Evolutionary conservation across 495 filamentous ascomycete species (phyloP), one percentile per base, ranked within the genome.

Genomic region (Hypoxylon perforatum): DNA sequence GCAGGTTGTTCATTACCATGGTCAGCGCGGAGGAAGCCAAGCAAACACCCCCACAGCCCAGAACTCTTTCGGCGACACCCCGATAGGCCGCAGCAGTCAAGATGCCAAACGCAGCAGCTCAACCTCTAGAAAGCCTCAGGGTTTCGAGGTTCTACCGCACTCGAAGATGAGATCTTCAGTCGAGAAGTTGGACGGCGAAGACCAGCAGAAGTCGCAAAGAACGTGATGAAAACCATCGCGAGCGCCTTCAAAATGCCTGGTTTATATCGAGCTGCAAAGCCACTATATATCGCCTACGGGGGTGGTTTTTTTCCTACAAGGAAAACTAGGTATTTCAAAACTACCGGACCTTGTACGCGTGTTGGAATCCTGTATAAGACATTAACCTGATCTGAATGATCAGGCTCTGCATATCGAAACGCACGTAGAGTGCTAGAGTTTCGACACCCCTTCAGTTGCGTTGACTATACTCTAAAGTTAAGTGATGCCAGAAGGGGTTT

Each of bases 1-100:
- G 17, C 86, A 87, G 60, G 86, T 88, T 1, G 82, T 87, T 14
- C 86, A 88, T 60, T 88, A 88, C 60, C 84, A 86, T 60, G 84
- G 84, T 3, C 84, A 85, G 62, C 73, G 84, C 5, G 84, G 84
- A 33, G 86, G 86, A 53, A 87, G 85, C 67, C 86, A 87, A 60
- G 80, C 84, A 1, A 87, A 86, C 60, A 88, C 86, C 4, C 86
- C 86, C 14, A 88, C 86, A 1, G 58, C 74, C 8, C 67, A 76
- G 12, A 75, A 78, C 33, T 78, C 80, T 8, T 75, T 79, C 21
- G 80, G 78, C 25, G 59, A 73, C 2, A 73, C 74, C 9, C 55
- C 74, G 9, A 58, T 76, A 46, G 63, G 80, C 12, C 72, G 78
- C 23, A 76, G 73, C 6, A 84, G 81, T 50, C 74, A 79, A 42